These are phyloP conservation scores for Cercospora citrullina DNA, from an alignment of 2,329 filamentous ascomycete species.

Conservation along the genomic window DNA sequence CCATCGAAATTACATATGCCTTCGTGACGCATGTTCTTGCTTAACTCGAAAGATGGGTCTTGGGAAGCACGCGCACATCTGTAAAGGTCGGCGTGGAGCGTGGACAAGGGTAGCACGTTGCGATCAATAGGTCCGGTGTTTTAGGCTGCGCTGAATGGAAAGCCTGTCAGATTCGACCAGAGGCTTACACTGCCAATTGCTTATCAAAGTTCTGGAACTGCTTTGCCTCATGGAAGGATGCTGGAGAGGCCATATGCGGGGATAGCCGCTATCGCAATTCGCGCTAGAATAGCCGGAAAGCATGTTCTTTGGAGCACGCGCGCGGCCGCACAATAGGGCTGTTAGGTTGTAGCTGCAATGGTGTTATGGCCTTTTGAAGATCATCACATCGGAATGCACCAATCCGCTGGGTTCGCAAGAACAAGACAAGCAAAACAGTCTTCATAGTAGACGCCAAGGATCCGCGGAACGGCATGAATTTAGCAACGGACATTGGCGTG, in stretches of 20 bases:
- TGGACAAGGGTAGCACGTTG: background rate
- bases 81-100: background rate
- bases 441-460: background rate
- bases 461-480: background rate
- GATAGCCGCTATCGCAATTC: background rate
- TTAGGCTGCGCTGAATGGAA: background rate
- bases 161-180: background rate
- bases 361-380: background rate
- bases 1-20: background rate
- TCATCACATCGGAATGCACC: background rate
- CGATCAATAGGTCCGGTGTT: background rate
- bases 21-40: background rate
- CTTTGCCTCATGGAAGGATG: background rate
- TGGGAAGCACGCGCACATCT: background rate
- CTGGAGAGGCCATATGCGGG: background rate
- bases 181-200: background rate
- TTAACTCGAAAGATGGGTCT: background rate
- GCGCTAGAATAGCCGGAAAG: background rate
- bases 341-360: background rate
- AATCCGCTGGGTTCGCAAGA: background rate
- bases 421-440: background rate
- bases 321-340: background rate
- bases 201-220: background rate
- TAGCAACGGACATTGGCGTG: background rate
- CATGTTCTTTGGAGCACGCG: background rate